Evolutionary conservation across 2,329 filamentous ascomycete genomes (phyloP).

Genomic region (Pseudogymnoascus sp.): DNA sequence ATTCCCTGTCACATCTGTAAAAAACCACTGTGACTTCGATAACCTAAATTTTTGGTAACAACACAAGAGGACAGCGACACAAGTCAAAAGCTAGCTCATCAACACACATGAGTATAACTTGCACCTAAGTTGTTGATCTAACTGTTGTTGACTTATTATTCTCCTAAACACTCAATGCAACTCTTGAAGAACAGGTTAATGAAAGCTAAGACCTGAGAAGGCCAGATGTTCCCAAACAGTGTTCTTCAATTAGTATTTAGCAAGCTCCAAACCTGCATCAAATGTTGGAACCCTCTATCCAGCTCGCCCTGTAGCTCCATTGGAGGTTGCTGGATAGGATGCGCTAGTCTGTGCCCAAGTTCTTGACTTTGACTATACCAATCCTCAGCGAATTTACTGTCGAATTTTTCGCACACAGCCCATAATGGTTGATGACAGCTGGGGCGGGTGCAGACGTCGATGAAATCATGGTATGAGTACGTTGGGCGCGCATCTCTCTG

Average conservation of each 20-base stretch:
- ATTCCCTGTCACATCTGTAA: too few species aligned
- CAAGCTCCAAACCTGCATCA: slow-evolving; percentile 28
- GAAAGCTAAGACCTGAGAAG: neutral
- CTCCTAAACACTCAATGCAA: neutral
- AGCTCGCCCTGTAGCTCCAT: slow-evolving; percentile 16
- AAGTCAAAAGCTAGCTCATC: too few species aligned
- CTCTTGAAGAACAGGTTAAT: neutral
- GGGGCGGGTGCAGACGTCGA: slow-evolving; percentile 26
- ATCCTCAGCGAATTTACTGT: slow-evolving; percentile 24
- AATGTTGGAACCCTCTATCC: slow-evolving; percentile 23
- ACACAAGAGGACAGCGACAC: too few species aligned
- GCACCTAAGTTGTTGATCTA: too few species aligned
- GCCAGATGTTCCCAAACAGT: neutral
- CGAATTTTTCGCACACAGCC: slow-evolving; percentile 24
- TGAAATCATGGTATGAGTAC: too few species aligned
- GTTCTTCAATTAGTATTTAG: slow-evolving; percentile 22
- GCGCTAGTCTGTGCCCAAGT: slow-evolving; percentile 17
- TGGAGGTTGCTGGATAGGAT: neutral
- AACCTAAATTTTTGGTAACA: too few species aligned
- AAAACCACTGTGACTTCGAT: too few species aligned
- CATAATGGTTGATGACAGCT: slow-evolving; percentile 26
- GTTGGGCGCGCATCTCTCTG: too few species aligned
- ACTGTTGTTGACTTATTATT: neutral
- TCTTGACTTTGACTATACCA: slow-evolving; percentile 20
- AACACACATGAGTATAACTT: too few species aligned